phyloP scores from a whole-genome alignment of 1,284 basidiomycete genomes.

The Microbotryomycetes sp. region DNA sequence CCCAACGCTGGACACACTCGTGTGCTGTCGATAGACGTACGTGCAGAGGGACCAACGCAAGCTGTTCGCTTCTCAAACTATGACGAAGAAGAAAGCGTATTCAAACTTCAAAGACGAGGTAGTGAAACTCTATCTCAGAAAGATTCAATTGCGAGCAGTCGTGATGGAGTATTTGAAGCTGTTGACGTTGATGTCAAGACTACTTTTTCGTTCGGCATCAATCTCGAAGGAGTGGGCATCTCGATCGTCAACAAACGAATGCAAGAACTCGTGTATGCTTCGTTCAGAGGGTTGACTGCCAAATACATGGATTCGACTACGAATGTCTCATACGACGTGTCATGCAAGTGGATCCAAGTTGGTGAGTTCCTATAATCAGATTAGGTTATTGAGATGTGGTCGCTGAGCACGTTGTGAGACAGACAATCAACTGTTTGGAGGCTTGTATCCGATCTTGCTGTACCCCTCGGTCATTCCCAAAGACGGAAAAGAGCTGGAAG shows the following conservation, averaged over 20 bases:
- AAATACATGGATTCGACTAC: constrained; percentile 78
- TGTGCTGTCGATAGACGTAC: constrained; percentile 78
- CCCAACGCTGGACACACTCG: constrained; percentile 18
- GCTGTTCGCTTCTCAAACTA: constrained; percentile 83
- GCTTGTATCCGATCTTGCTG: constrained; percentile 88
- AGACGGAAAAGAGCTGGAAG: constrained; percentile 67
- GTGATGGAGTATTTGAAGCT: constrained; percentile 76
- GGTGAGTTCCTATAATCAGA: background rate
- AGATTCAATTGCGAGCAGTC: constrained; percentile 61
- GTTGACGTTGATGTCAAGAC: constrained; percentile 65
- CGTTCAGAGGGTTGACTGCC: constrained; percentile 70
- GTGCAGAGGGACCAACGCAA: constrained; percentile 82
- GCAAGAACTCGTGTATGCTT: constrained; percentile 84
- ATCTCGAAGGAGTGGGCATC: constrained; percentile 85
- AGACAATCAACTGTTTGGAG: constrained; percentile 98
- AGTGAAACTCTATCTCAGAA: constrained; percentile 52
- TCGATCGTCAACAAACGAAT: constrained; percentile 85
- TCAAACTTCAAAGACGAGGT: constrained; percentile 66
- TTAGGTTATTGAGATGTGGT: background rate
- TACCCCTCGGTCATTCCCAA: constrained; percentile 89
- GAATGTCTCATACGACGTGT: constrained; percentile 72
- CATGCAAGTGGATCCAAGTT: constrained; percentile 86
- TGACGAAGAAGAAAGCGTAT: constrained; percentile 75
- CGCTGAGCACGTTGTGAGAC: constrained; percentile 14
- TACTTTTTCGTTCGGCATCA: constrained; percentile 62